Conservation (phyloP, 257 asterid species). For the Solanum paucissectum region DNA sequence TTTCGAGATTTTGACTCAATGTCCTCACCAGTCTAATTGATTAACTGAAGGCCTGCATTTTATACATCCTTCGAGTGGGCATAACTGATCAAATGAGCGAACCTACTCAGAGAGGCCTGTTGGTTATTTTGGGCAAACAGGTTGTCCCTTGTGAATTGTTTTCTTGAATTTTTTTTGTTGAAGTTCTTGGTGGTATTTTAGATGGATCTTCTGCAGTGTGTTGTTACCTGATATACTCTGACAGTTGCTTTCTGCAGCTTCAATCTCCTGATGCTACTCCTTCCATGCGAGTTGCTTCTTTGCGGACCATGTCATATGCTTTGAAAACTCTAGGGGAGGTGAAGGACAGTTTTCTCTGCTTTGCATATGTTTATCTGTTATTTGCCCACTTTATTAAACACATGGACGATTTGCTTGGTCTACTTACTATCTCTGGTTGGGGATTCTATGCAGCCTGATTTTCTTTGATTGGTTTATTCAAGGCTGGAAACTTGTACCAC, state of each 20-base stretch:
- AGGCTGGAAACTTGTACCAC: not conserved
- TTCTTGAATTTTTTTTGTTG: not conserved
- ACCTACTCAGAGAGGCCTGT: conserved; percentile 87
- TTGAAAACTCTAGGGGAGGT: conserved; percentile 96
- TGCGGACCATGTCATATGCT: conserved; percentile 73
- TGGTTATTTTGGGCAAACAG: conserved; percentile 82
- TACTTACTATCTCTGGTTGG: not conserved
- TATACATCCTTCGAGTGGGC: conserved; percentile 83
- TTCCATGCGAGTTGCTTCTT: conserved; percentile 76
- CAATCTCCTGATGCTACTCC: conserved; percentile 75
- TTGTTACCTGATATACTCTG: conserved; percentile 7
- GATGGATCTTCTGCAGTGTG: not conserved
- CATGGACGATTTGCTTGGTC: not conserved
- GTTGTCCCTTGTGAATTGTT: conserved; percentile 35
- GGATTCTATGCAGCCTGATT: not conserved
- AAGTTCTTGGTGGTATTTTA: not conserved
- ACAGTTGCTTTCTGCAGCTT: conserved; percentile 55
- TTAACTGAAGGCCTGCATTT: conserved; percentile 90
- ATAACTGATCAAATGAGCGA: conserved; percentile 94
- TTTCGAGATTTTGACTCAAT: not conserved
- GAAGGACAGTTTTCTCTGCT: conserved; percentile 17
- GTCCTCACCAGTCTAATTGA: conserved; percentile 10
- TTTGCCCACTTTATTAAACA: not conserved
- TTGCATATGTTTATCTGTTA: conserved; percentile 2
- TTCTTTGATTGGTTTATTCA: not conserved